A percentile compares a stretch with the other conserved stretches of the same genome.
These are phyloP conservation scores for Artemisia argyi DNA, from an alignment of 129 eudicot genomes.

Conservation along the genomic window DNA sequence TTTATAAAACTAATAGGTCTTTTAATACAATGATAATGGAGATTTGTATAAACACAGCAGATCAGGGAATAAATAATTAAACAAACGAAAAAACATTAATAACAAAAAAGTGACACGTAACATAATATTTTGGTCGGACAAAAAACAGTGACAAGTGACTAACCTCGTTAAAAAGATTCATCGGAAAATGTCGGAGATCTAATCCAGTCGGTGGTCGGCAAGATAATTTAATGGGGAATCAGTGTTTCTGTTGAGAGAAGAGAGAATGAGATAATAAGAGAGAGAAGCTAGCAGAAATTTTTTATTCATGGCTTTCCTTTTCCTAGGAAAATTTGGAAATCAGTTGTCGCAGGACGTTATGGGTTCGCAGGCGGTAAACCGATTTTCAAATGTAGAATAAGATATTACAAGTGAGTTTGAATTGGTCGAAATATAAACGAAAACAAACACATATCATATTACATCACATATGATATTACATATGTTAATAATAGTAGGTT, in stretches of 20 bases:
- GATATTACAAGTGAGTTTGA: no score
- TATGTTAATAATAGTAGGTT: no score
- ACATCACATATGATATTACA: no score
- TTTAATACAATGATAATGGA: conserved; percentile 7
- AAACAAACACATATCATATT: no score
- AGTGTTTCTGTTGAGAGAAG: conserved; percentile 17
- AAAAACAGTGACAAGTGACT: conserved; percentile 1
- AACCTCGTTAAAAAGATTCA: conserved; percentile 32
- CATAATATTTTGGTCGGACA: neutral
- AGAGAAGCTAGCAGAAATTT: conserved; percentile 23
- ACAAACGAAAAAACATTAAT: neutral
- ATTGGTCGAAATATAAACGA: no score
- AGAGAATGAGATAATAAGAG: conserved; percentile 26
- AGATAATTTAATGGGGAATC: conserved; percentile 14
- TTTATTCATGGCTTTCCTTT: conserved; percentile 25
- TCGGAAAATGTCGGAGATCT: conserved; percentile 38
- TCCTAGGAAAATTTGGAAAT: neutral
- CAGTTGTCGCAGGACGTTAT: no score
- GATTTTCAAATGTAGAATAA: no score
- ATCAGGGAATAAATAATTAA: conserved; percentile 10
- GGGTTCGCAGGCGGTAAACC: no score
- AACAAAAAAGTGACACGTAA: neutral
- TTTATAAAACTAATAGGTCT: conserved; percentile 38
- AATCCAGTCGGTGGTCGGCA: conserved; percentile 43
- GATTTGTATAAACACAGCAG: conserved; percentile 4